phyloP scores from a whole-genome alignment of 257 asterid species.

The Fraxinus quadrangulata region DNA sequence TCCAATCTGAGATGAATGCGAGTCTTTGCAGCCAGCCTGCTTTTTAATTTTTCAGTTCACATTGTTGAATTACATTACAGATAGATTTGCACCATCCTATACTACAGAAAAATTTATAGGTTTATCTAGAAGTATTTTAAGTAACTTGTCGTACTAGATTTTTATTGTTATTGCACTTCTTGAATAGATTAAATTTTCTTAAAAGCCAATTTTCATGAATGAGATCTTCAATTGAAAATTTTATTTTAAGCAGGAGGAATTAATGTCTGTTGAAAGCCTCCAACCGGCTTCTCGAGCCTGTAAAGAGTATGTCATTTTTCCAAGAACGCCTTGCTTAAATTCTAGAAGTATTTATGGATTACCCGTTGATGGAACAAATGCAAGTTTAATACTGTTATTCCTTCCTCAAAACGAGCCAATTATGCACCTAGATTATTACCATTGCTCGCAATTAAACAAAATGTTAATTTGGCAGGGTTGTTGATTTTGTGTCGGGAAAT shows the following conservation, averaged over 20 bases:
- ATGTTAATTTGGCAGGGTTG: constrained; percentile 49
- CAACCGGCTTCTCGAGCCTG: constrained; percentile 71
- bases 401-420: background rate
- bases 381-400: background rate
- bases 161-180: background rate
- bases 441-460: constrained; percentile 6
- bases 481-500: constrained; percentile 56
- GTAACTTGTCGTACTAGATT: background rate
- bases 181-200: background rate
- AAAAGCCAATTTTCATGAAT: background rate
- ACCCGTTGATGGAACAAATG: background rate
- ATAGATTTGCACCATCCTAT: no score
- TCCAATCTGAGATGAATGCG: background rate
- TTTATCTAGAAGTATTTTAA: no score
- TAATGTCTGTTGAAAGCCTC: constrained; percentile 65
- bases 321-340: background rate
- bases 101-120: no score
- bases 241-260: constrained; percentile 63
- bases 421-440: background rate
- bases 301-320: constrained; percentile 63
- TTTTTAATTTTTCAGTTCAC: background rate
- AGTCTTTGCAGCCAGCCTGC: background rate
- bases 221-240: constrained; percentile 2
- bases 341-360: background rate
- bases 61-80: background rate